Conservation (phyloP, 768 basidiomycete genomes). For the Pulveroboletus frians region DNA sequence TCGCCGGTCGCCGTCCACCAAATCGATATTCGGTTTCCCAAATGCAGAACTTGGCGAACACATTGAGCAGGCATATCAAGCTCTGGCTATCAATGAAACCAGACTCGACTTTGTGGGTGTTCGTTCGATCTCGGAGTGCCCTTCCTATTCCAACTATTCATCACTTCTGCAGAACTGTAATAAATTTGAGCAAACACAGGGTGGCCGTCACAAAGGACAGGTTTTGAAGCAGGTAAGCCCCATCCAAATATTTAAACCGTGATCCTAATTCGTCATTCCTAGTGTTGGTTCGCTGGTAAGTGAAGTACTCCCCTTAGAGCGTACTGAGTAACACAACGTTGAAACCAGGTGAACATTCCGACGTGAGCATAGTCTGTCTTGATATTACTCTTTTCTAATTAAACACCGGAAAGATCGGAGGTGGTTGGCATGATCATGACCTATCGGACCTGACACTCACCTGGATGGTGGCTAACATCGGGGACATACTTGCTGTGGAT, state of each 20-base stretch:
- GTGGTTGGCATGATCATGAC: constrained; percentile 65
- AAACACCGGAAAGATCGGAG: constrained; percentile 48
- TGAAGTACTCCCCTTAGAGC: background rate
- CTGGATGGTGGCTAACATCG: constrained; percentile 63
- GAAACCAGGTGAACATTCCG: constrained; percentile 27
- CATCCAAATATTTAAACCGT: background rate
- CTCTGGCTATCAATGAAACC: constrained; percentile 63
- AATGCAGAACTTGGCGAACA: constrained; percentile 58
- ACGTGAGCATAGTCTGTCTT: constrained; percentile 5
- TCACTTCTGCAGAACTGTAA: constrained; percentile 43
- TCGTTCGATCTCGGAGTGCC: background rate
- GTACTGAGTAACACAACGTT: constrained; percentile 6
- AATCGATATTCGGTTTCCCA: constrained; percentile 59
- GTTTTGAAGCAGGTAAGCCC: constrained; percentile 52
- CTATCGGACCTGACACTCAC: constrained; percentile 57
- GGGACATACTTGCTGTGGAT: constrained; percentile 53
- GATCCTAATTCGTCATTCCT: constrained; percentile 5
- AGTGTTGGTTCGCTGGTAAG: constrained; percentile 73
- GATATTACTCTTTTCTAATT: background rate
- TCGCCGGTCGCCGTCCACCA: constrained; percentile 38
- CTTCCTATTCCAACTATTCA: background rate
- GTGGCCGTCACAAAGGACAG: constrained; percentile 51
- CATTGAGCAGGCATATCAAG: constrained; percentile 61
- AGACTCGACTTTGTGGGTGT: constrained; percentile 61
- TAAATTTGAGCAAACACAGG: constrained; percentile 56